phyloP scores from a whole-genome alignment of 768 basidiomycete species.

The Amanita jacksonii region DNA sequence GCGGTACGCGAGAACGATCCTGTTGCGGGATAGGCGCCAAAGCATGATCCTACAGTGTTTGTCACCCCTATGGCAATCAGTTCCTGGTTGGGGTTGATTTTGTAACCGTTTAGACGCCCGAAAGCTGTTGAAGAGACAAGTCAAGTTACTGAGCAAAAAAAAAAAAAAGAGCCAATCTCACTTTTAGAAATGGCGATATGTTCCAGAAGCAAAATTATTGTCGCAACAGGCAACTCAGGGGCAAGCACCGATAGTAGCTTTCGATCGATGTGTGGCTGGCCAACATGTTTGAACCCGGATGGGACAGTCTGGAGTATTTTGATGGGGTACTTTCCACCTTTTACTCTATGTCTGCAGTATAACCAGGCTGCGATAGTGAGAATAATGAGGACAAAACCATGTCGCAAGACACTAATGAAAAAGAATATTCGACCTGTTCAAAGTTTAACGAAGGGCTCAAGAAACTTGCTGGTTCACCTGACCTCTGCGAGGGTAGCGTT shows the following conservation, averaged over 20 bases:
- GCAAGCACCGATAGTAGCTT: slow-evolving; percentile 59
- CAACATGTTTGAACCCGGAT: slow-evolving; percentile 63
- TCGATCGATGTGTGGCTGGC: slow-evolving; percentile 28
- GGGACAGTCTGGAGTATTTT: slow-evolving; percentile 80
- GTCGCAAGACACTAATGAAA: slow-evolving; percentile 68
- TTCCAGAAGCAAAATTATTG: slow-evolving; percentile 84
- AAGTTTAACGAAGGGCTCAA: background rate
- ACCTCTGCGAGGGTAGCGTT: slow-evolving; percentile 53
- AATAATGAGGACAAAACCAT: slow-evolving; percentile 83
- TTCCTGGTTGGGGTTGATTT: slow-evolving; percentile 89
- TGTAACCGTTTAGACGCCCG: slow-evolving; percentile 91
- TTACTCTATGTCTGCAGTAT: slow-evolving; percentile 57
- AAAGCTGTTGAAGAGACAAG: slow-evolving; percentile 47
- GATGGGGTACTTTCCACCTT: slow-evolving; percentile 68
- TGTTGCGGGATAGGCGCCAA: slow-evolving; percentile 91
- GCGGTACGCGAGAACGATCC: slow-evolving; percentile 99
- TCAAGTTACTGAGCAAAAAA: background rate
- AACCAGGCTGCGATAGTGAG: slow-evolving; percentile 85
- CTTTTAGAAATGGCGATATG: slow-evolving; percentile 98
- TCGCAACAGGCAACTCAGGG: slow-evolving; percentile 71
- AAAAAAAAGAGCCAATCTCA: slow-evolving; percentile 23
- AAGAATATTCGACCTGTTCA: slow-evolving; percentile 56
- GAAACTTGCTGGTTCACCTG: slow-evolving; percentile 19
- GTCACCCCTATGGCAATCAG: slow-evolving; percentile 97
- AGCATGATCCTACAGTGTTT: slow-evolving; percentile 83